Percentiles rank a stretch among this genome's conserved stretches.
phyloP scores from a whole-genome alignment of 306 rosid species.

The Fragaria vesca region DNA sequence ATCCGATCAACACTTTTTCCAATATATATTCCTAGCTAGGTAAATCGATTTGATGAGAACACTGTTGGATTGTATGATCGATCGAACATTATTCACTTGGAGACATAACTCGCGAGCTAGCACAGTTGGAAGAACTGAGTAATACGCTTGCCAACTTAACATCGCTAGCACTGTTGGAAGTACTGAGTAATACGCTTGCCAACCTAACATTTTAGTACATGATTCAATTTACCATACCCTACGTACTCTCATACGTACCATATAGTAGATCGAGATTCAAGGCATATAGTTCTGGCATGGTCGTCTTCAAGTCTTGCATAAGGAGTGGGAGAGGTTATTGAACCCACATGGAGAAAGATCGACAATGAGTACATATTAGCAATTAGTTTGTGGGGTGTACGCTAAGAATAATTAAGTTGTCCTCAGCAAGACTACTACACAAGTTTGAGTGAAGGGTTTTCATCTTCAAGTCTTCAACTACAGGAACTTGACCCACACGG shows the following conservation, averaged over 20 bases:
- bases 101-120: not conserved
- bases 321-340: constrained; percentile 4
- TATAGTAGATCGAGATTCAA: not conserved
- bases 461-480: constrained; percentile 30
- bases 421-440: constrained; percentile 25
- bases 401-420: constrained; percentile 25
- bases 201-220: not conserved
- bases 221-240: not conserved
- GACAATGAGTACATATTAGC: not conserved
- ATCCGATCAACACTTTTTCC: too few relatives aligned
- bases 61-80: not conserved
- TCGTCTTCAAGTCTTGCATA: not conserved
- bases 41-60: too few relatives aligned
- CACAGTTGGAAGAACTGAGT: not conserved
- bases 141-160: not conserved
- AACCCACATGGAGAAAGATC: constrained; percentile 4
- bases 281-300: not conserved
- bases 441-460: constrained; percentile 27
- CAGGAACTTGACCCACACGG: constrained; percentile 47
- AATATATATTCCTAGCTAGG: not conserved
- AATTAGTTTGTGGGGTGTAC: constrained; percentile 15
- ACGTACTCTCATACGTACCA: not conserved
- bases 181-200: not conserved
- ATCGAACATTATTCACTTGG: not conserved
- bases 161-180: not conserved